Base-by-base conservation (phyloP, 305 asterid species). In the Fraxinus greggii region DNA sequence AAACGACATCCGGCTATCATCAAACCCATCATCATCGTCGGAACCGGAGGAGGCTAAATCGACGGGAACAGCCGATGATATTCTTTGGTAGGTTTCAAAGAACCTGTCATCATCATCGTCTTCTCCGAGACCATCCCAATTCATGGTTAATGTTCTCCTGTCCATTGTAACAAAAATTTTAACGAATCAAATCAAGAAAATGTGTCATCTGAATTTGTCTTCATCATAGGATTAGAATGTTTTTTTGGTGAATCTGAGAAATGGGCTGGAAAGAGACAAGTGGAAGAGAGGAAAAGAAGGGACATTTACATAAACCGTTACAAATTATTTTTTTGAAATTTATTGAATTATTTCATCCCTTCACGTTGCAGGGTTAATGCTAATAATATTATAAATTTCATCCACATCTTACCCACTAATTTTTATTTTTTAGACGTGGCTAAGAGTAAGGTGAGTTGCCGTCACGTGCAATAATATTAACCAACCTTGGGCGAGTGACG, bases 91-190 rank as follows among this genome's bases (percentile, higher is more conserved):
- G 26, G 97, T 78, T 85, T 96, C 98, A 56, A 92, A 97, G 90
- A 97, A 97, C 32, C 65, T 88, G 59, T 93, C 97, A n/a, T 97
- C 74, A 12, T 67, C 99, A 7, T 93, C 98, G 10, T 94, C 95
- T 13, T 90, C 36, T 69, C 91, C 90, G 19, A 93, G 89, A 7
- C 92, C 92, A 17, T 92, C 98, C 98, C 97, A 97, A 83, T 89
- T 84, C 99, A 97, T 94, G 54, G 98, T 92, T 33, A 95, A 84
- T 78, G 92, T 97, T 81, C 98, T 91, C 77, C 91, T 90, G 48
- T 84, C 89, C 98, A 92, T 93, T 13, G 85, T 79, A 79, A 88
- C 89, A 83, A 91, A 92, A 69, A 26, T 4, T 28, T 12, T 28
- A 61, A 61, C 72, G 72, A 61, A 67, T 28, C 74, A 69, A 67